Evolutionary conservation across 1,284 basidiomycete genomes (phyloP).

Genomic region (Abortiporus biennis): DNA sequence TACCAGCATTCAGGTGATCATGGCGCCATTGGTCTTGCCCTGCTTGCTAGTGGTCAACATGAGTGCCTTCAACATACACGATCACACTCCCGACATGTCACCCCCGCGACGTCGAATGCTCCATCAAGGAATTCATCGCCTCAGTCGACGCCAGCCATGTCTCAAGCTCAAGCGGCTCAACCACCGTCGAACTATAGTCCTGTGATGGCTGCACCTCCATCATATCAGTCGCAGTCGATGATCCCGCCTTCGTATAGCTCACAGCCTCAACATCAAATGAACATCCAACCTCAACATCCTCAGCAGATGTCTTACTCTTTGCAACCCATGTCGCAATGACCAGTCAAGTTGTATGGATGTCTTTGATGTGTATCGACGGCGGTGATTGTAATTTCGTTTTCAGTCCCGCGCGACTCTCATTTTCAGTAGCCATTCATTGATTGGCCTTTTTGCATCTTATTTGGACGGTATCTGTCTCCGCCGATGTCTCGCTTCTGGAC

Average conservation of each 20-base stretch:
- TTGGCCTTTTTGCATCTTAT: too few relatives aligned
- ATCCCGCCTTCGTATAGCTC: constrained; percentile 37
- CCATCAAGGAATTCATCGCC: constrained; percentile 17
- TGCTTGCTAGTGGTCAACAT: constrained; percentile 84
- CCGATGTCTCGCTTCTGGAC: too few relatives aligned
- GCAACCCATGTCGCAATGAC: constrained; percentile 5
- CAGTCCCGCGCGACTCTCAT: too few relatives aligned
- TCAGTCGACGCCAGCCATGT: constrained; percentile 15
- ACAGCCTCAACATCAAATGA: constrained; percentile 6
- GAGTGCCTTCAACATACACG: constrained; percentile 38
- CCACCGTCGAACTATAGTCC: constrained; percentile 3
- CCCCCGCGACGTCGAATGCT: constrained; percentile 18
- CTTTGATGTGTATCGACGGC: too few relatives aligned
- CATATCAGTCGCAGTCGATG: constrained; percentile 35
- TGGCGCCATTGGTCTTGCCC: constrained; percentile 78
- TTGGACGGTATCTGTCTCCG: too few relatives aligned
- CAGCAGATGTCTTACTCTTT: constrained; percentile 3
- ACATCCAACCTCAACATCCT: background rate
- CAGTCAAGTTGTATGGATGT: too few relatives aligned
- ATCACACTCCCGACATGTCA: constrained; percentile 19
- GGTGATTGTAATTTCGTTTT: too few relatives aligned
- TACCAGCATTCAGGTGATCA: constrained; percentile 97
- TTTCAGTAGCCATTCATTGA: too few relatives aligned
- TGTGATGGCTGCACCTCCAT: constrained; percentile 20
- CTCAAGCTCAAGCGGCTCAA: constrained; percentile 12